phyloP scores from a whole-genome alignment of 2,329 filamentous ascomycete species.

The Aspergillus ochraceoroseus region DNA sequence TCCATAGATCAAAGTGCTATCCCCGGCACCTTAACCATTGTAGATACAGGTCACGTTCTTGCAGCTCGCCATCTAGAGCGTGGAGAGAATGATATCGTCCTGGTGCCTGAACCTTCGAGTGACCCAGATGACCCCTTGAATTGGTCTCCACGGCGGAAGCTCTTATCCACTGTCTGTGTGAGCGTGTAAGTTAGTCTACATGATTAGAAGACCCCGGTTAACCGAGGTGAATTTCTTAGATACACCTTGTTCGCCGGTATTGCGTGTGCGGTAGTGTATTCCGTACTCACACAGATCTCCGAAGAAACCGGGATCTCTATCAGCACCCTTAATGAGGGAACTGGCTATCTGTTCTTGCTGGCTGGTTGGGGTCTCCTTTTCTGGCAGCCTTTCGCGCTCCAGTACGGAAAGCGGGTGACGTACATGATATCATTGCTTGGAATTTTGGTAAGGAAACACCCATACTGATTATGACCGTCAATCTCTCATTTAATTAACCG shows the following conservation, averaged over 20 bases:
- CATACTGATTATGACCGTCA: no score
- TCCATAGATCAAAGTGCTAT: constrained; percentile 28
- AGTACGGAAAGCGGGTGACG: constrained; percentile 41
- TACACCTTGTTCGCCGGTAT: constrained; percentile 38
- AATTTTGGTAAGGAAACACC: constrained; percentile 26
- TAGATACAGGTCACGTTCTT: constrained; percentile 40
- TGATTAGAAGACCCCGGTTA: not conserved
- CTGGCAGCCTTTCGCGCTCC: constrained; percentile 47
- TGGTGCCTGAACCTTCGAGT: constrained; percentile 42
- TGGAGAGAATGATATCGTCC: constrained; percentile 38
- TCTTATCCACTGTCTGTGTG: constrained; percentile 41
- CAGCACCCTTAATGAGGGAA: constrained; percentile 37
- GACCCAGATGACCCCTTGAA: constrained; percentile 48
- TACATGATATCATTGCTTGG: constrained; percentile 34
- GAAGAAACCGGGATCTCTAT: constrained; percentile 36
- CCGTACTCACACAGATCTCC: constrained; percentile 37
- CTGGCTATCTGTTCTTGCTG: constrained; percentile 41
- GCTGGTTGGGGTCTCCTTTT: constrained; percentile 45
- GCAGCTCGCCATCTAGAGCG: constrained; percentile 29
- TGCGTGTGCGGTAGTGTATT: constrained; percentile 38
- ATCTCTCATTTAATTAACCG: not conserved
- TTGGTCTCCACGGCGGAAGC: constrained; percentile 44
- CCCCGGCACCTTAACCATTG: constrained; percentile 44
- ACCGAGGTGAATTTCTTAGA: no score
- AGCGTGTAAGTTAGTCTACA: constrained; percentile 33